A percentile compares a stretch with the other conserved stretches of the same genome.
Evolutionary conservation across 371 early-diverging fungal genomes (phyloP).

Genomic region (Mortierella sp.): DNA sequence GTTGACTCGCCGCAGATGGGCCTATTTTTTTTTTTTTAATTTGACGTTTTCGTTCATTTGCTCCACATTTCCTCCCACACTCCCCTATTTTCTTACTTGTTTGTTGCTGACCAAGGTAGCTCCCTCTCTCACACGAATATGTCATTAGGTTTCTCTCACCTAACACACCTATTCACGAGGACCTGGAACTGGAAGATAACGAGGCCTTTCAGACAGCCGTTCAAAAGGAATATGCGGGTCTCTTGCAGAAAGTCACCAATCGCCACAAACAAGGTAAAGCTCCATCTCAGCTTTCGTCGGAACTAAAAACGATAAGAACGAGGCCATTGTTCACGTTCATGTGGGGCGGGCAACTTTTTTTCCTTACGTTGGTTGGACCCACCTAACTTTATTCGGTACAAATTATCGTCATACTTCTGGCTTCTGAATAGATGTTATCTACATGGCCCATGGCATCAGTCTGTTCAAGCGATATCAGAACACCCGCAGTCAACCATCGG

Average conservation of each 20-base stretch:
- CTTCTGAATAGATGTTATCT: constrained; percentile 34
- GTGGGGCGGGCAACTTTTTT: constrained; percentile 13
- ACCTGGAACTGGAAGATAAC: constrained; percentile 34
- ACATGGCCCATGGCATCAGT: constrained; percentile 57
- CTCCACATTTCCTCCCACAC: constrained; percentile 18
- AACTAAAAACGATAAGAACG: neutral
- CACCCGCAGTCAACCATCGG: constrained; percentile 27
- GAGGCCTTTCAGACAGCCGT: constrained; percentile 22
- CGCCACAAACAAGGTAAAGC: constrained; percentile 55
- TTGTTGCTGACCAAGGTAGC: neutral
- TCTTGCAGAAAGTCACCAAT: constrained; percentile 48
- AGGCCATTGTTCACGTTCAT: neutral
- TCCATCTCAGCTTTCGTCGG: neutral
- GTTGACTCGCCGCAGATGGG: neutral
- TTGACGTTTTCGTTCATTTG: neutral
- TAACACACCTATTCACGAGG: constrained; percentile 24
- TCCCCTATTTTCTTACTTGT: neutral
- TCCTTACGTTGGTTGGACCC: neutral
- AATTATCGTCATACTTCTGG: neutral
- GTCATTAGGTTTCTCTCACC: constrained; percentile 43
- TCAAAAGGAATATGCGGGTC: constrained; percentile 44
- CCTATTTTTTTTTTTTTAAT: too few species aligned
- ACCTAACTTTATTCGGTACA: neutral
- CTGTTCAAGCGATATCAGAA: constrained; percentile 51
- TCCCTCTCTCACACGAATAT: neutral